phyloP scores from a whole-genome alignment of 1,284 basidiomycete species.

The Schizophyllum commune region DNA sequence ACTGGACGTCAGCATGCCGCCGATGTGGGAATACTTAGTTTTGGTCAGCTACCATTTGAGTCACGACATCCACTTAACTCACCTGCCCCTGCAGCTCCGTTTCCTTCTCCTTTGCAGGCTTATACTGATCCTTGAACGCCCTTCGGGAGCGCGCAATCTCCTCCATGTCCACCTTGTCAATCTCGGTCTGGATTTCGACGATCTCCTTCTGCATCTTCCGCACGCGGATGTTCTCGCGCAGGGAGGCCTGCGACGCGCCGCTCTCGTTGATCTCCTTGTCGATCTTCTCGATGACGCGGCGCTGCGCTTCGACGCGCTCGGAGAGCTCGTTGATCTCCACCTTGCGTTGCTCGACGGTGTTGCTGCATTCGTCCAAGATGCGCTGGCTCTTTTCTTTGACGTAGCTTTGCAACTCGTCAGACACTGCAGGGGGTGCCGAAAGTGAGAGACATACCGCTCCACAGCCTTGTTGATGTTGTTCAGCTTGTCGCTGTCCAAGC shows the following conservation, averaged over 20 bases:
- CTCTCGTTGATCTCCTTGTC: conserved; percentile 72
- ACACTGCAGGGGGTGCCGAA: not conserved
- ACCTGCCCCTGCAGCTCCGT: conserved; percentile 68
- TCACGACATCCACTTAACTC: conserved; percentile 18
- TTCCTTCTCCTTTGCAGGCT: conserved; percentile 63
- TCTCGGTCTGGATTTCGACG: conserved; percentile 59
- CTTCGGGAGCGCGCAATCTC: conserved; percentile 72
- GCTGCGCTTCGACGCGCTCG: conserved; percentile 44
- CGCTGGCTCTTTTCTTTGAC: conserved; percentile 61
- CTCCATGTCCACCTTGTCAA: conserved; percentile 74
- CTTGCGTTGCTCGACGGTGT: conserved; percentile 55
- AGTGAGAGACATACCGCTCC: conserved; percentile 41
- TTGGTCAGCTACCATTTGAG: conserved; percentile 6
- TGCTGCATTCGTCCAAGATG: conserved; percentile 54
- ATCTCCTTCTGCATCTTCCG: conserved; percentile 68
- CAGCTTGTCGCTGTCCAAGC: conserved; percentile 58
- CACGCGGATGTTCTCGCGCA: conserved; percentile 83
- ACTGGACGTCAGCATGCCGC: conserved; percentile 78
- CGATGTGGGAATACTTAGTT: conserved; percentile 68
- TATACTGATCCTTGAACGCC: conserved; percentile 81
- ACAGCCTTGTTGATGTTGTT: conserved; percentile 52
- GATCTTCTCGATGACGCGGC: conserved; percentile 44
- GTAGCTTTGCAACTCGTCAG: conserved; percentile 43
- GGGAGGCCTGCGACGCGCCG: conserved; percentile 61
- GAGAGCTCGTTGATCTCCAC: conserved; percentile 50